Evolutionary conservation across 495 filamentous ascomycete species (phyloP), one percentile per base, ranked within the genome.

Genomic region (Trypethelium eluteriae): DNA sequence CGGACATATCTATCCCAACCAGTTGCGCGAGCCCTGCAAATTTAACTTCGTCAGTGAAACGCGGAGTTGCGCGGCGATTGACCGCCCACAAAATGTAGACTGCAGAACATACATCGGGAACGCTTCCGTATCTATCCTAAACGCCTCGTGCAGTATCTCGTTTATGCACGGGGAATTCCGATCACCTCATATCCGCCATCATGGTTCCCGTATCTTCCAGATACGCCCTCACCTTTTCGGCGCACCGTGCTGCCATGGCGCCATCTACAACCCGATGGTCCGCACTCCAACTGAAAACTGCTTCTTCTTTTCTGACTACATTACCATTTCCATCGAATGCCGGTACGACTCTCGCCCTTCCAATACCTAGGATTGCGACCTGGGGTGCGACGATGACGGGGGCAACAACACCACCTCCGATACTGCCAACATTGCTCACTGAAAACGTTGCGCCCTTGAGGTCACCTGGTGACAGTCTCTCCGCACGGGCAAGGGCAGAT

Each of bases 201-300:
- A 98, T 94, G 62, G 82, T 80, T 76, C 89, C 92, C 2, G 92
- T 89, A 69, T 89, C 85, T 78, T 98, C 93, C 62, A 96, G 81
- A 49, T 88, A 86, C 38, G 81, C 79, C 67, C 84, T 84, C 44
- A 98, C 88, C 68, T 84, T 82, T 68, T 90, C 90, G 1, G 92
- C 92, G 78, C 93, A 92, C 56, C 92, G 79, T 9, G 95, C 95
- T 85, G 96, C 89, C 38, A 89, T 95, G 39, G 92, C 94, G 4
- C 95, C 95, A 78, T 99, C 95, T 57, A 98, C 85, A 62, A 98
- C 87, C 4, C 95, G 81, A 78, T 99, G 95, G 77, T 99, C 95
- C 25, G 93, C 95, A 73, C 91, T 93, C 93, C 93, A 99, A 73
- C 91, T 96, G 70, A 98, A 93, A 74, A 94, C 90, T 70, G 86